These are phyloP conservation scores for Mrakia frigida DNA, from an alignment of 768 basidiomycete species.

Conservation along the genomic window DNA sequence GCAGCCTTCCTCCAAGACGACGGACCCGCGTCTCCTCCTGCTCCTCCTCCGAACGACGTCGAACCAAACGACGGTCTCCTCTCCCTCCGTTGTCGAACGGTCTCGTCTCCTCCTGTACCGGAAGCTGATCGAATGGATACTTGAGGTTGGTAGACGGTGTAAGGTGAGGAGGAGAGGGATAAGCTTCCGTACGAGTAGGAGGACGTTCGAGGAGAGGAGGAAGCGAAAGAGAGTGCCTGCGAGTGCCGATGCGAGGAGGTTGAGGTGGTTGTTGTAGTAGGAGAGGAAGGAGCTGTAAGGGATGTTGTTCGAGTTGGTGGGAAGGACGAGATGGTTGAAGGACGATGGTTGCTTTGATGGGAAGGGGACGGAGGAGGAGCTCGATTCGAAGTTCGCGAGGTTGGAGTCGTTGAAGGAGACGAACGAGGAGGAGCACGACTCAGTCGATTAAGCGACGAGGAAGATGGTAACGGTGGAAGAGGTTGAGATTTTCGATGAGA, in stretches of 20 bases:
- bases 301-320: background rate
- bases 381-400: background rate
- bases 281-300: background rate
- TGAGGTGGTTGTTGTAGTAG: background rate
- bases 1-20: constrained; percentile 4
- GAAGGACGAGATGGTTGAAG: background rate
- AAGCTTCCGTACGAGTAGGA: background rate
- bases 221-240: background rate
- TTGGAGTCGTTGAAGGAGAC: background rate
- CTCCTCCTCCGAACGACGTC: background rate
- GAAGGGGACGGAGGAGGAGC: background rate
- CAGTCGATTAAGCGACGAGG: background rate
- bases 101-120: background rate
- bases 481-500: background rate
- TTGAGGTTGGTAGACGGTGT: constrained; percentile 22
- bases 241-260: background rate
- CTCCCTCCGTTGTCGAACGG: background rate
- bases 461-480: background rate
- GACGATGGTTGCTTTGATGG: background rate
- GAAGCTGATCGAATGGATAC: background rate
- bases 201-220: background rate
- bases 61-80: too few species aligned
- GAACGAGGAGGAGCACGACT: background rate
- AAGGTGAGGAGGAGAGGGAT: background rate
- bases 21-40: background rate